Conservation (phyloP, 2,329 filamentous ascomycete genomes). For the Ceratocystis eucalypticola region DNA sequence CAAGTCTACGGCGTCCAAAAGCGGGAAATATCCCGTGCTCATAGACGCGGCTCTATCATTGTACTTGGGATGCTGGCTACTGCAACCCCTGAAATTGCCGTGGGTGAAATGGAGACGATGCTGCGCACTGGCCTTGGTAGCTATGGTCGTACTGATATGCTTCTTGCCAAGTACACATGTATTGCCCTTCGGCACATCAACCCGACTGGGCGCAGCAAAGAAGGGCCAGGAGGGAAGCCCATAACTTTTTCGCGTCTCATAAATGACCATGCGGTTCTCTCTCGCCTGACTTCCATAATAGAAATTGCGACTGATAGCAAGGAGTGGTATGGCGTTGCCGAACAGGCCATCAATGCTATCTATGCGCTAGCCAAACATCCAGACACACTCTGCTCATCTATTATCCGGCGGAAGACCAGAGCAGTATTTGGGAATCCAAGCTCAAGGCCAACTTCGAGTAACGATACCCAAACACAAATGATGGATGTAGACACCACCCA, state of each 20-base stretch:
- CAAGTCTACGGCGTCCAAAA: constrained; percentile 92
- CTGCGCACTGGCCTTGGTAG: constrained; percentile 74
- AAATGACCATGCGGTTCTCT: constrained; percentile 82
- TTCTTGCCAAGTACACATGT: constrained; percentile 88
- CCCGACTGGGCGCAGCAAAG: constrained; percentile 56
- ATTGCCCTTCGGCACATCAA: constrained; percentile 86
- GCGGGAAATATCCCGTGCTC: constrained; percentile 80
- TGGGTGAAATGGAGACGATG: constrained; percentile 91
- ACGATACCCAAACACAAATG: constrained; percentile 27
- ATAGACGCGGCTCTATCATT: constrained; percentile 86
- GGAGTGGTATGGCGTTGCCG: constrained; percentile 91
- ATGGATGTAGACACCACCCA: constrained; percentile 22
- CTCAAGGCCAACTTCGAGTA: constrained; percentile 24
- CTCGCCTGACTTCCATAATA: constrained; percentile 67
- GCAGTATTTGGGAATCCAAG: constrained; percentile 51
- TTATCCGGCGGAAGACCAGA: constrained; percentile 75
- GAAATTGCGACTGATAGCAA: constrained; percentile 80
- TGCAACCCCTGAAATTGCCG: constrained; percentile 81
- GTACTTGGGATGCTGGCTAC: constrained; percentile 92
- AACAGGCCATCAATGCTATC: constrained; percentile 91
- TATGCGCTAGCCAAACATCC: constrained; percentile 90
- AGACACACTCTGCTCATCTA: constrained; percentile 81
- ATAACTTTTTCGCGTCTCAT: constrained; percentile 62
- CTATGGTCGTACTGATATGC: constrained; percentile 68
- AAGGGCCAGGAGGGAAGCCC: constrained; percentile 50